Conservation (phyloP, 768 basidiomycete genomes). For the Agrocybe praecox region DNA sequence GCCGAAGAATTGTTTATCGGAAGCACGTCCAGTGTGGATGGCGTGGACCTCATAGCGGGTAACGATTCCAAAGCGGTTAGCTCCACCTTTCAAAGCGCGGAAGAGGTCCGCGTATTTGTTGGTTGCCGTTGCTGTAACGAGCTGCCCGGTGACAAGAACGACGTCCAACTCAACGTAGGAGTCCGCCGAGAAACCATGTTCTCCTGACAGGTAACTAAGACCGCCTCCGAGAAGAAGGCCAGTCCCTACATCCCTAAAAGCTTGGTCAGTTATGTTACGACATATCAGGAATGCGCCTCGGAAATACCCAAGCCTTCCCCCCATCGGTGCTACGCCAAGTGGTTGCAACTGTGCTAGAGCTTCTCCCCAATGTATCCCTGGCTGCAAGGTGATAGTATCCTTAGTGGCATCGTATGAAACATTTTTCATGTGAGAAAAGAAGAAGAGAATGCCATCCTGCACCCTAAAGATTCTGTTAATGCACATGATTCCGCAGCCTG, state of each 20-base stretch:
- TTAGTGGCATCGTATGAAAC: conserved; percentile 35
- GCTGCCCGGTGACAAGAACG: conserved; percentile 39
- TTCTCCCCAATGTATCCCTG: conserved; percentile 45
- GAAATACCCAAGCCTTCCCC: conserved; percentile 37
- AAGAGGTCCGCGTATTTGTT: conserved; percentile 46
- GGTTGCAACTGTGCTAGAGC: conserved; percentile 35
- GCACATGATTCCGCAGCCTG: conserved; percentile 6
- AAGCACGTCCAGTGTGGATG: conserved; percentile 38
- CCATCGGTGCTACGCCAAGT: conserved; percentile 43
- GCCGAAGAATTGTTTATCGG: conserved; percentile 40
- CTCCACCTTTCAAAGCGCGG: conserved; percentile 47
- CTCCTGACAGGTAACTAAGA: conserved; percentile 38
- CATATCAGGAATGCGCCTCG: background rate
- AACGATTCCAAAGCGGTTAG: conserved; percentile 46
- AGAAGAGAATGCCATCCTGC: conserved; percentile 38
- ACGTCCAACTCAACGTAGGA: conserved; percentile 40
- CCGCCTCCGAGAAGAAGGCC: conserved; percentile 48
- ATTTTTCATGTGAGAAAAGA: conserved; percentile 37
- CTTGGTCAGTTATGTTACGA: background rate
- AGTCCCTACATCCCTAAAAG: conserved; percentile 39
- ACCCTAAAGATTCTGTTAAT: conserved; percentile 27
- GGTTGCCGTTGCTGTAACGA: conserved; percentile 41
- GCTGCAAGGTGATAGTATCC: conserved; percentile 41
- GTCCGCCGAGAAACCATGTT: conserved; percentile 43
- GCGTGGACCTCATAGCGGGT: conserved; percentile 43